phyloP scores from a whole-genome alignment of 108 stramenopile species.

The Nitzschia putrida region DNA sequence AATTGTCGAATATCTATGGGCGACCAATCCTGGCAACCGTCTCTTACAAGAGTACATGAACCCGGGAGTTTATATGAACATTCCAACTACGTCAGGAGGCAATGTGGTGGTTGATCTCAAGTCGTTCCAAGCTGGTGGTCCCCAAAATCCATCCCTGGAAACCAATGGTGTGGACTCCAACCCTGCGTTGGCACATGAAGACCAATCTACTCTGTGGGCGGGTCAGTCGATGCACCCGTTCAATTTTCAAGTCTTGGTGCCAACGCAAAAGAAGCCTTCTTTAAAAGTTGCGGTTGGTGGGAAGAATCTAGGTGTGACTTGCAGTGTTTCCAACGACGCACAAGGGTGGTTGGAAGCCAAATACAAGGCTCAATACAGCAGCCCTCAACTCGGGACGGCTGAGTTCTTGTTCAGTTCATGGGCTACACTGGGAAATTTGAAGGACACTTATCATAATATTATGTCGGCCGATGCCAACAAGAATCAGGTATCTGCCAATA shows the following conservation, averaged over 20 bases:
- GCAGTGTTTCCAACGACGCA: neutral
- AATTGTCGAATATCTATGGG: conserved; percentile 9
- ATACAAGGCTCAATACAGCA: neutral
- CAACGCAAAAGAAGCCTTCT: neutral
- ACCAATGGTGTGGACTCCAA: neutral
- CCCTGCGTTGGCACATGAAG: neutral
- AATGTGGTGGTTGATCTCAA: conserved; percentile 10
- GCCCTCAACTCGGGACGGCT: neutral
- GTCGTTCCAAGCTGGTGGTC: neutral
- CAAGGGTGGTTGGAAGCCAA: neutral
- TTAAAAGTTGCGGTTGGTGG: neutral
- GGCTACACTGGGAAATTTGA: conserved; percentile 7
- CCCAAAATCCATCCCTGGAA: neutral
- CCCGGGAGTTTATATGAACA: conserved; percentile 22
- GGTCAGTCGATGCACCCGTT: neutral
- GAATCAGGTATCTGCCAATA: neutral
- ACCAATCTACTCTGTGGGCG: neutral
- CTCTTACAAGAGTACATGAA: conserved; percentile 25
- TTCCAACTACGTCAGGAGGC: conserved; percentile 15
- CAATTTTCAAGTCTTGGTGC: neutral
- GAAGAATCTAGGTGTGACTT: neutral
- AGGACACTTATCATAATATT: neutral
- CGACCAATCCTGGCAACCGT: conserved; percentile 13
- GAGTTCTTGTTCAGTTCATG: conserved; percentile 11
- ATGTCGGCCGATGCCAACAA: neutral